Evolutionary conservation across 1,284 basidiomycete species (phyloP), one percentile per base, ranked within the genome.

Genomic region (Papiliotrema flavescens): DNA sequence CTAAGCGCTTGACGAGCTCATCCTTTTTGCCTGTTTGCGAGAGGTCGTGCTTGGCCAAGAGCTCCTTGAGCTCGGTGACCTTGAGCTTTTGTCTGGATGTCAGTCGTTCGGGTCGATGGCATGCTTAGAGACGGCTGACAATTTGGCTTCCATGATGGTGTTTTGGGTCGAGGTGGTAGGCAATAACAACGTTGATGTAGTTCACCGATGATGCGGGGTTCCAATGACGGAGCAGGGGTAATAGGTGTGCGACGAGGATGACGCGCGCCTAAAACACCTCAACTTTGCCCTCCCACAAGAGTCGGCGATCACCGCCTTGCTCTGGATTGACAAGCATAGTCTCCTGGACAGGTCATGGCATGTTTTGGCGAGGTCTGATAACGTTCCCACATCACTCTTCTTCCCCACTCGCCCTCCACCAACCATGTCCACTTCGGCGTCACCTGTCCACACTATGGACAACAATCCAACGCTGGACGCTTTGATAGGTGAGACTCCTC

Each of bases 51-150:
- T 71, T 70, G 9, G 66, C 60, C 37, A 77, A 64, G 23, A 77
- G 56, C 24, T 77, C 76, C 62, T 79, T 78, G 56, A 79, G 73
- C 57, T 79, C 75, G 13, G 70, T 63, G 15, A 79, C 77, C 40
- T 76, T 78, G 53, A 78, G 69, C 35, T 74, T 73, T 58, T 77
- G 74, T 15, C 73, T 75, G 61, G 2, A 43, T 17, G 15, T 34
- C 22, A 49, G 35, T n/a, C n/a, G n/a, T n/a, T n/a, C n/a, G n/a
- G n/a, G n/a, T n/a, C 34, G 34, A 40, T 23, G 20, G 34, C 6
- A 7, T 36, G 47, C 22, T 42, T 37, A 39, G 23, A 35, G 19
- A 42, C 17, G 44, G 56, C 57, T 34, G 42, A 60, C 61, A 63
- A 48, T 59, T 60, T 55, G 23, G 57, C 56, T 47, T 62, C 60